phyloP scores from a whole-genome alignment of 495 filamentous ascomycete species.

The Neohortaea acidophila region DNA sequence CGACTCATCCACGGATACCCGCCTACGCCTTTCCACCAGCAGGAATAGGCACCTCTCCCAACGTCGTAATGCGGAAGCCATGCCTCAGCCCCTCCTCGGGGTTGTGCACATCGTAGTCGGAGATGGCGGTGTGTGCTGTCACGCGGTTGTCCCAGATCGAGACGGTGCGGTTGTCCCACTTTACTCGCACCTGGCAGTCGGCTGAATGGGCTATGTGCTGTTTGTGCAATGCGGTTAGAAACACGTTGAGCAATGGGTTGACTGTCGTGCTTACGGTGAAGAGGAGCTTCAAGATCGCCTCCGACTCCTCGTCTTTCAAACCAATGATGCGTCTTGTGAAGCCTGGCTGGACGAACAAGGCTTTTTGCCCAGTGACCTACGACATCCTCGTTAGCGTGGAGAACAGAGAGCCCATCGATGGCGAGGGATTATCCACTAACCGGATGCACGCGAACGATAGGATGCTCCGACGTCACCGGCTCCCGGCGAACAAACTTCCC shows the following conservation, averaged over 20 bases:
- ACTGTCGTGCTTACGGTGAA: constrained; percentile 28
- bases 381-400: too few relatives aligned
- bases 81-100: not conserved
- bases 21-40: not conserved
- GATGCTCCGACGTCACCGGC: constrained; percentile 50
- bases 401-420: too few relatives aligned
- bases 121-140: not conserved
- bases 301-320: constrained; percentile 52
- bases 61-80: not conserved
- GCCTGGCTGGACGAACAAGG: constrained; percentile 64
- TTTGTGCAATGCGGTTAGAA: too few relatives aligned
- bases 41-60: not conserved
- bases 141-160: constrained; percentile 66
- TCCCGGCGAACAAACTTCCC: constrained; percentile 53
- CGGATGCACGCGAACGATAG: constrained; percentile 56
- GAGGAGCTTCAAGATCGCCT: constrained; percentile 49
- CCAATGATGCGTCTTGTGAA: constrained; percentile 67
- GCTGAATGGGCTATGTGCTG: constrained; percentile 46
- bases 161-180: constrained; percentile 54
- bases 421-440: too few relatives aligned
- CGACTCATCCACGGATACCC: too few relatives aligned
- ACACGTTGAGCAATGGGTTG: too few relatives aligned
- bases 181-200: constrained; percentile 56
- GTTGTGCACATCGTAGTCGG: not conserved
- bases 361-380: constrained; percentile 71